Evolutionary conservation across 2,329 filamentous ascomycete genomes (phyloP), one percentile per base, ranked within the genome.

Genomic region (Fusarium nurragi): DNA sequence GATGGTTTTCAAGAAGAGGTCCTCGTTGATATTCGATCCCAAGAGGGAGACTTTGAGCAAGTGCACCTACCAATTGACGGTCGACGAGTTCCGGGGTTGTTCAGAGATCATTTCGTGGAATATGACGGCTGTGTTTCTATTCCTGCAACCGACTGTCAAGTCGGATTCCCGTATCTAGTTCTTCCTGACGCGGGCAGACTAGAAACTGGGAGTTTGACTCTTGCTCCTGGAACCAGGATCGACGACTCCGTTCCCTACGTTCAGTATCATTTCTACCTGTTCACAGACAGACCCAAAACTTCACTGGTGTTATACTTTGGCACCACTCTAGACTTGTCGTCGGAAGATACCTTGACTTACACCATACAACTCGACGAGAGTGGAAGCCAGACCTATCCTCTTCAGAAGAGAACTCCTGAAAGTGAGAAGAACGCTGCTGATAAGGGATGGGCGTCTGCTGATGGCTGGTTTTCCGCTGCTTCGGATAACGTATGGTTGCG

Each of bases 41-140:
- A 75, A 65, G 71, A 71, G 13, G 73, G 71, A 0, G 75, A 77
- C 50, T 73, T 79, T 56, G 80, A 81, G 57, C 69, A 80, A 4
- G 76, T 90, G 3, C 81, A 86, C 55, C 77, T 90, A 0, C 86
- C 87, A 0, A 78, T 89, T 37, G 78, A 80, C 52, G 78, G 82
- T n/a, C 81, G 81, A 13, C 71, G 72, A 2, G 73, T 84, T 0
- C 82, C 86, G 0, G 68, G 75, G 1, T 77, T 76, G 26, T 90
- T 88, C 75, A n/a, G 12, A 8, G 64, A 74, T 19, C 87, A 87
- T 6, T 90, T 88, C 62, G 81, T 89, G 34, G 88, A 91, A 73
- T 82, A 82, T 0, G 84, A 88, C 60, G 76, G 78, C 19, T 79
- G 81, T 46, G 76, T 87, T 14, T 69, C 65, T 0, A 71, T 70